These are phyloP conservation scores for Candida broadrunensis DNA, from an alignment of 805 yeast genomes.

Conservation along the genomic window DNA sequence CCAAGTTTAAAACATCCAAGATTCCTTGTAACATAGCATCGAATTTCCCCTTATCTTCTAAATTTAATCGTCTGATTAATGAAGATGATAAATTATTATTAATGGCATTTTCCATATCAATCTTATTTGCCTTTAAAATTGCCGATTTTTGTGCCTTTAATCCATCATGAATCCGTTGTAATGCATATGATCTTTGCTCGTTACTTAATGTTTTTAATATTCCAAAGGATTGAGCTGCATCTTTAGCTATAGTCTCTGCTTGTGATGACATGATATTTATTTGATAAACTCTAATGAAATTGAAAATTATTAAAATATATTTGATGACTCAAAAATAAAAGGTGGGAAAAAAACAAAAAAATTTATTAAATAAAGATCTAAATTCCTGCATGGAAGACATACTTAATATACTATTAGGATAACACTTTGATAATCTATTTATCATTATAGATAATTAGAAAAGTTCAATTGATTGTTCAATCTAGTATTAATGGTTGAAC, in stretches of 20 bases:
- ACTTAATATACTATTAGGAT: too few species aligned
- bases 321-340: too few species aligned
- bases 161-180: constrained; percentile 69
- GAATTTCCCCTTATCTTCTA: constrained; percentile 77
- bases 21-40: constrained; percentile 95
- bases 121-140: constrained; percentile 68
- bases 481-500: too few species aligned
- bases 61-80: constrained; percentile 78
- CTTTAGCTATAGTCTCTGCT: constrained; percentile 75
- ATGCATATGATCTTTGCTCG: constrained; percentile 69
- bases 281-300: too few species aligned
- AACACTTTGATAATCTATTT: too few species aligned
- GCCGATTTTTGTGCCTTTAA: constrained; percentile 55
- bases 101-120: constrained; percentile 71
- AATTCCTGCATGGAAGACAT: too few species aligned
- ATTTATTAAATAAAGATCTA: too few species aligned
- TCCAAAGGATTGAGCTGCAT: constrained; percentile 82
- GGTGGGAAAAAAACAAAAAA: too few species aligned
- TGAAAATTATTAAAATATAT: too few species aligned
- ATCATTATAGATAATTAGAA: too few species aligned
- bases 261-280: background rate
- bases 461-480: too few species aligned
- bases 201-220: constrained; percentile 74
- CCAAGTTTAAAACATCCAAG: constrained; percentile 81
- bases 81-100: constrained; percentile 63